Conservation (phyloP, 305 asterid species). For the Solanum chacoense region DNA sequence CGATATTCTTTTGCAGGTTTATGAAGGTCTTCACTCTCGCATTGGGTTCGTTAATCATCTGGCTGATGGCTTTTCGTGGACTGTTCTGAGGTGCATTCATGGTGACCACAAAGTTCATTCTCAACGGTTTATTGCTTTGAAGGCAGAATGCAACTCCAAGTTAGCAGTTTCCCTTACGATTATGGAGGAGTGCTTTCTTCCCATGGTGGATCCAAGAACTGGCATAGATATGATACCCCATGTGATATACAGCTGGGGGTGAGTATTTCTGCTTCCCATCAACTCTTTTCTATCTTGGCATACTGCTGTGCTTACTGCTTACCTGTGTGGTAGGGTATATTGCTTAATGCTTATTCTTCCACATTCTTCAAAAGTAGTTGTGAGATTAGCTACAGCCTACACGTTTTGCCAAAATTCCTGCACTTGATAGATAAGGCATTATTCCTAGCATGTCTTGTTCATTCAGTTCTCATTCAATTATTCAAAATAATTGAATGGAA, state of each 20-base stretch:
- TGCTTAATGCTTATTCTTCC: not conserved
- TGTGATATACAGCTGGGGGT: constrained; percentile 94
- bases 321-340: not conserved
- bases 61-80: constrained; percentile 68
- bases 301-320: not conserved
- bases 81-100: constrained; percentile 70
- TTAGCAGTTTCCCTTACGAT: constrained; percentile 88
- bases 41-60: constrained; percentile 55
- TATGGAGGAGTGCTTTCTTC: constrained; percentile 90
- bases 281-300: not conserved
- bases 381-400: not conserved
- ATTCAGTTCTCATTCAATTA: not conserved
- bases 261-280: constrained; percentile 18
- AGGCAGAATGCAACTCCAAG: constrained; percentile 89
- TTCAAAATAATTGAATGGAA: not conserved
- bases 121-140: constrained; percentile 48
- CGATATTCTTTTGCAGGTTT: constrained; percentile 41
- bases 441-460: not conserved
- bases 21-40: constrained; percentile 60
- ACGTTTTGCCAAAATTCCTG: not conserved
- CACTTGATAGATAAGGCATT: not conserved
- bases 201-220: constrained; percentile 86
- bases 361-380: not conserved
- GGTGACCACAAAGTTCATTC: constrained; percentile 65
- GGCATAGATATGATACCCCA: constrained; percentile 96